Evolutionary conservation across 140 eudicot genomes (phyloP).

Genomic region (Flaveria floridana): DNA sequence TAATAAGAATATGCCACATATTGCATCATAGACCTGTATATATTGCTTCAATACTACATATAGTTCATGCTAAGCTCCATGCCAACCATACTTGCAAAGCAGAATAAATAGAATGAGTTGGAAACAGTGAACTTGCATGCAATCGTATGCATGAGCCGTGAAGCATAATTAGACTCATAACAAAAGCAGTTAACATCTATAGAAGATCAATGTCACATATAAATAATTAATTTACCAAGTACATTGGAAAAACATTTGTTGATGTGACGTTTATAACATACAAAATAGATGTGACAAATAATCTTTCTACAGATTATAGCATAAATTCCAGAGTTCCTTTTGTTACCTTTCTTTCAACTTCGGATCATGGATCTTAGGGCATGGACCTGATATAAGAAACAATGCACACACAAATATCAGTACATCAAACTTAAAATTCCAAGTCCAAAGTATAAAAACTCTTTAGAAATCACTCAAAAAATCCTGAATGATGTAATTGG

Average conservation of each 20-base stretch:
- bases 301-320: not conserved
- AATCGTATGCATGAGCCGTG: not conserved
- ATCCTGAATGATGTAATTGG: not conserved
- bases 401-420: conserved; percentile 17
- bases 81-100: conserved; percentile 32
- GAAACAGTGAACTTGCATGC: conserved; percentile 12
- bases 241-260: no score
- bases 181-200: not conserved
- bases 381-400: conserved; percentile 53
- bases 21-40: not conserved
- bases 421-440: conserved; percentile 5
- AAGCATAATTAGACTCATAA: conserved; percentile 1
- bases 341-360: conserved; percentile 95
- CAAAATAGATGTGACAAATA: not conserved
- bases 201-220: conserved; percentile 18
- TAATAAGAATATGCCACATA: not conserved
- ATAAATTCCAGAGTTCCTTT: conserved; percentile 14
- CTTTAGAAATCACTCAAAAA: not conserved
- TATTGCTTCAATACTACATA: conserved; percentile 42
- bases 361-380: conserved; percentile 86
- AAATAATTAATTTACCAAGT: not conserved
- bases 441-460: not conserved
- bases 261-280: no score
- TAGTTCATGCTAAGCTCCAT: not conserved
- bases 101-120: not conserved